A percentile compares a stretch with the other conserved stretches of the same genome.
These are phyloP conservation scores for Acaromyces ingoldii DNA, from an alignment of 1,284 basidiomycete species.

Conservation along the genomic window DNA sequence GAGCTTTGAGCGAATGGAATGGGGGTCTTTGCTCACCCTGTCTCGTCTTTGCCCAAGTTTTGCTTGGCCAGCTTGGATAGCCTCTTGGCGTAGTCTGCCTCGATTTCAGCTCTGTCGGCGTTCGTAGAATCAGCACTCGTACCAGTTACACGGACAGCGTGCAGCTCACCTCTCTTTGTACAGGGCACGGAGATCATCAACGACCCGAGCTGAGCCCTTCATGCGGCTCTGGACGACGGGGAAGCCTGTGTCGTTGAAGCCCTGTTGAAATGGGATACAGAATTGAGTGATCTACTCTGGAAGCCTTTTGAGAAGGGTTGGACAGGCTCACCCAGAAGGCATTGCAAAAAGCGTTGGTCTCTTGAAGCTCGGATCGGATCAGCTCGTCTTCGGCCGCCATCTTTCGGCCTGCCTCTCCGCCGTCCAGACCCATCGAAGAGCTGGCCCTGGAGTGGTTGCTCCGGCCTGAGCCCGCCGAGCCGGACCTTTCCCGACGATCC, in stretches of 20 bases:
- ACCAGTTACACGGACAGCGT: no score
- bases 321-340: conserved; percentile 69
- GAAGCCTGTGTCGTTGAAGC: conserved; percentile 68
- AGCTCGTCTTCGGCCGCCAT: conserved; percentile 39
- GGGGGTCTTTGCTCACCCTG: no score
- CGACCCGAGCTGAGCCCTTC: conserved; percentile 74
- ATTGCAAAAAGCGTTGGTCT: conserved; percentile 76
- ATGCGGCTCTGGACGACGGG: conserved; percentile 84
- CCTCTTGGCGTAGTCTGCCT: conserved; percentile 91
- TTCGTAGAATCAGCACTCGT: no score
- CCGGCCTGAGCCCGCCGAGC: conserved; percentile 20
- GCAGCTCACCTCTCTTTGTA: conserved; percentile 75
- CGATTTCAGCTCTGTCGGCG: conserved; percentile 69
- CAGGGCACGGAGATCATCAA: conserved; percentile 78
- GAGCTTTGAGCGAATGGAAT: no score
- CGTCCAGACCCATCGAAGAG: conserved; percentile 34
- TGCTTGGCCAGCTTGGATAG: conserved; percentile 74
- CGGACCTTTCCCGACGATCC: conserved; percentile 21
- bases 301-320: not conserved
- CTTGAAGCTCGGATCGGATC: conserved; percentile 50
- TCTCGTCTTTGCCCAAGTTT: conserved; percentile 77
- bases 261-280: conserved; percentile 10
- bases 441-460: conserved; percentile 15
- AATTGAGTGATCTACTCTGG: no score
- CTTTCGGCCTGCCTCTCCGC: conserved; percentile 32